These are phyloP conservation scores for Fistulinella prunicolor DNA, from an alignment of 768 basidiomycete species.

Conservation along the genomic window DNA sequence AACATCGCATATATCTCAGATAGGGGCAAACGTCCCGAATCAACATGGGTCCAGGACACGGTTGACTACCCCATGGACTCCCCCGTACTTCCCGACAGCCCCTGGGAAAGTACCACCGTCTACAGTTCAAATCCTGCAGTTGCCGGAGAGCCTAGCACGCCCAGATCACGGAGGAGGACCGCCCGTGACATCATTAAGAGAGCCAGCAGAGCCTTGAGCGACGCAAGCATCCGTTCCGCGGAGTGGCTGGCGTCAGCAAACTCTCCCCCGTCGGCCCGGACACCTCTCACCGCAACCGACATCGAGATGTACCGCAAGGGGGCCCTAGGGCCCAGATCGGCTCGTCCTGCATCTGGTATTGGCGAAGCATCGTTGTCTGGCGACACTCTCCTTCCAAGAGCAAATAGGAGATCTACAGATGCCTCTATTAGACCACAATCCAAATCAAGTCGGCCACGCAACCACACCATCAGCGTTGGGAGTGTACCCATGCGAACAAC, in stretches of 20 bases:
- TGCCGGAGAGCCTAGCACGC: slow-evolving; percentile 4
- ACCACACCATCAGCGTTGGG: slow-evolving; percentile 30
- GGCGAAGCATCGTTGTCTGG: neutral
- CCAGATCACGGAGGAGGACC: slow-evolving; percentile 11
- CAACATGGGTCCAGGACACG: slow-evolving; percentile 20
- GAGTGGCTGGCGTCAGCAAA: slow-evolving; percentile 29
- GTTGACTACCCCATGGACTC: neutral
- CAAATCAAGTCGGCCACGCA: neutral
- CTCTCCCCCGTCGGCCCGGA: slow-evolving; percentile 7
- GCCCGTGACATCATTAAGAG: slow-evolving; percentile 18
- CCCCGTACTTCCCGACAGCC: slow-evolving; percentile 7
- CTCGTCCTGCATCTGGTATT: neutral
- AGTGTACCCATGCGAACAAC: slow-evolving; percentile 36
- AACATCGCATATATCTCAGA: slow-evolving; percentile 10
- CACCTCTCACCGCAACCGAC: slow-evolving; percentile 17
- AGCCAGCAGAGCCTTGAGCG: slow-evolving; percentile 23
- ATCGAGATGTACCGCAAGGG: slow-evolving; percentile 29
- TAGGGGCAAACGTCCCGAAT: slow-evolving; percentile 4
- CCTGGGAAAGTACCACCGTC: slow-evolving; percentile 4
- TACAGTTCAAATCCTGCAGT: neutral
- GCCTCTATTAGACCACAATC: no score
- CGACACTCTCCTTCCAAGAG: neutral
- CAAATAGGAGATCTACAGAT: slow-evolving; percentile 8
- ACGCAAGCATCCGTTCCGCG: slow-evolving; percentile 30
- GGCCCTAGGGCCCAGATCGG: slow-evolving; percentile 3